Evolutionary conservation across 83 land plant species (phyloP).

Genomic region (Diphasiastrum complanatum): DNA sequence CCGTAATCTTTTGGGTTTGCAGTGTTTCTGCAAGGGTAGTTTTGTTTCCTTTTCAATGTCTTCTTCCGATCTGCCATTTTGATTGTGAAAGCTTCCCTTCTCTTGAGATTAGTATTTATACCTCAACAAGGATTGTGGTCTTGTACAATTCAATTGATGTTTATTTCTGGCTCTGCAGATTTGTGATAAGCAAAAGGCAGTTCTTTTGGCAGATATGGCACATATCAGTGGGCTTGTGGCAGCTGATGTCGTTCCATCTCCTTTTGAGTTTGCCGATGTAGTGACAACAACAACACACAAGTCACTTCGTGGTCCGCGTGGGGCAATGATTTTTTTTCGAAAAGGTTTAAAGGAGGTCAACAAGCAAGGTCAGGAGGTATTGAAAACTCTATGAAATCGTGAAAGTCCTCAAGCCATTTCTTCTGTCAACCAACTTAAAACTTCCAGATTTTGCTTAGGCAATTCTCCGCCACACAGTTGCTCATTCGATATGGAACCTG

Average conservation of each 20-base stretch:
- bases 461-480: no score
- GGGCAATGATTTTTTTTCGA: constrained; percentile 42
- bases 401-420: not conserved
- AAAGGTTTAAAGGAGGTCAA: constrained; percentile 36
- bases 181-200: constrained; percentile 46
- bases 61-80: not conserved
- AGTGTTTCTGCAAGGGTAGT: not conserved
- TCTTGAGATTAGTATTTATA: no score
- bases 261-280: constrained; percentile 41
- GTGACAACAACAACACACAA: constrained; percentile 44
- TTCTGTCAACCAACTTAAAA: not conserved
- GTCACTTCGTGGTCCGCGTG: constrained; percentile 42
- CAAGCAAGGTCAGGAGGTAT: constrained; percentile 41
- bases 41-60: not conserved
- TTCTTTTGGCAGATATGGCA: constrained; percentile 50
- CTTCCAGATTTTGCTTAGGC: not conserved
- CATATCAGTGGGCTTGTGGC: constrained; percentile 49
- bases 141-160: no score
- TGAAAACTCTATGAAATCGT: not conserved
- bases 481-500: no score
- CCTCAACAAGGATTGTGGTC: no score
- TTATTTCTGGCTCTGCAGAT: no score
- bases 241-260: constrained; percentile 35
- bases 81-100: not conserved
- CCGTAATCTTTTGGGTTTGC: not conserved